Evolutionary conservation across 352 stramenopile species (phyloP).

Genomic region (Globisporangium iwayamae): DNA sequence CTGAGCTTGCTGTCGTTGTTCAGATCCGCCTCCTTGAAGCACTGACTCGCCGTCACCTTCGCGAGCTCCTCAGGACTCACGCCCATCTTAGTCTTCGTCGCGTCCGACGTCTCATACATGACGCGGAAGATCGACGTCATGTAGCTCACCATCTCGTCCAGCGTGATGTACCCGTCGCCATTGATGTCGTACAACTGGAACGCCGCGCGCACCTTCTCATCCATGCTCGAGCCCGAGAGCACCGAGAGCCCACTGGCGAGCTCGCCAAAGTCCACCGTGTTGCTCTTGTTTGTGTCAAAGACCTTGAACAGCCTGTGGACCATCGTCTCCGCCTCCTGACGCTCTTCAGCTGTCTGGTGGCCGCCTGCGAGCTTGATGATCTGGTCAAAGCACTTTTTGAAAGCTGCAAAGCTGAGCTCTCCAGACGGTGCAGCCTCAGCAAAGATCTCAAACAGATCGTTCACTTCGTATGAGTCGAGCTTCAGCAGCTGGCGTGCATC

Average conservation of each 20-base stretch:
- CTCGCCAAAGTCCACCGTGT: constrained; percentile 85
- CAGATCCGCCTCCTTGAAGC: constrained; percentile 83
- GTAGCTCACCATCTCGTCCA: constrained; percentile 87
- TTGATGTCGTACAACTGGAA: constrained; percentile 88
- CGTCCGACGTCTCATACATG: constrained; percentile 87
- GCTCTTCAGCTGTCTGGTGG: constrained; percentile 58
- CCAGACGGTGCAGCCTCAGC: constrained; percentile 74
- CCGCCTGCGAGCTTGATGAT: constrained; percentile 81
- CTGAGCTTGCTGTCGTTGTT: constrained; percentile 84
- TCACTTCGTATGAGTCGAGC: constrained; percentile 82
- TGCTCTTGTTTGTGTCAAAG: constrained; percentile 84
- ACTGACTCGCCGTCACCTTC: constrained; percentile 71
- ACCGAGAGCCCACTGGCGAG: constrained; percentile 82
- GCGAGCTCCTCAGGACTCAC: constrained; percentile 77
- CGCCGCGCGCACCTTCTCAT: constrained; percentile 81
- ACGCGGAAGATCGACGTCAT: constrained; percentile 89
- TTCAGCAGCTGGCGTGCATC: constrained; percentile 73
- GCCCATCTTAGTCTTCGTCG: constrained; percentile 68
- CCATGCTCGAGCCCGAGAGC: constrained; percentile 80
- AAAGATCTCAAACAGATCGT: constrained; percentile 88
- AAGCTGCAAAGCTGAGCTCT: constrained; percentile 73
- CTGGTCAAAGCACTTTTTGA: constrained; percentile 88
- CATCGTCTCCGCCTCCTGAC: constrained; percentile 75
- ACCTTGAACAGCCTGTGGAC: constrained; percentile 79
- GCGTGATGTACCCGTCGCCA: constrained; percentile 78